Evolutionary conservation across 148 eudicot genomes (phyloP).

Genomic region (Beta vulgaris): DNA sequence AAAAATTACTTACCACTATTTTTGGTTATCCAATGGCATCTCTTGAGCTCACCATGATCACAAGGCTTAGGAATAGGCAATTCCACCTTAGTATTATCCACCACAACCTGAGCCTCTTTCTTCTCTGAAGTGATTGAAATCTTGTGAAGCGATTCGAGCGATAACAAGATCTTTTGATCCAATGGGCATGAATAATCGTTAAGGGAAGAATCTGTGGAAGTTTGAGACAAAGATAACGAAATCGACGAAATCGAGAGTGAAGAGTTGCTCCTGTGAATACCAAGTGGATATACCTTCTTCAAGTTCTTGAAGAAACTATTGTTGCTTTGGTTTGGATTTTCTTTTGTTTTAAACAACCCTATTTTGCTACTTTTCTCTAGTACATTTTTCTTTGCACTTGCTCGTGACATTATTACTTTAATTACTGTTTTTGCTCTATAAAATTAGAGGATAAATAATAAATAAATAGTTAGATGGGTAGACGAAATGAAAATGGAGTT

Average conservation of each 20-base stretch:
- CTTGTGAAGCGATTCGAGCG: constrained; percentile 55
- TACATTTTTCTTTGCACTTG: constrained; percentile 44
- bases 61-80: constrained; percentile 12
- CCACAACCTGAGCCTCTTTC: constrained; percentile 26
- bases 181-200: constrained; percentile 58
- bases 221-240: constrained; percentile 62
- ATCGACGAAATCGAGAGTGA: constrained; percentile 71
- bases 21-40: constrained; percentile 94
- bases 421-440: neutral
- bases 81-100: constrained; percentile 15
- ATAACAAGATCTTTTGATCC: constrained; percentile 61
- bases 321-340: constrained; percentile 42
- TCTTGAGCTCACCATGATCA: constrained; percentile 40
- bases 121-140: constrained; percentile 26
- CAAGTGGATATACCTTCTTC: constrained; percentile 75
- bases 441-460: neutral
- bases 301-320: constrained; percentile 53
- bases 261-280: constrained; percentile 61
- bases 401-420: constrained; percentile 51
- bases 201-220: constrained; percentile 65
- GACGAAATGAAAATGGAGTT: constrained; percentile 9
- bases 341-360: constrained; percentile 35
- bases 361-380: constrained; percentile 51
- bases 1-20: constrained; percentile 61
- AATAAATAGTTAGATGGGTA: constrained; percentile 3